Evolutionary conservation across 148 eudicot genomes (phyloP), one percentile per base, ranked within the genome.

Genomic region (Silene latifolia): DNA sequence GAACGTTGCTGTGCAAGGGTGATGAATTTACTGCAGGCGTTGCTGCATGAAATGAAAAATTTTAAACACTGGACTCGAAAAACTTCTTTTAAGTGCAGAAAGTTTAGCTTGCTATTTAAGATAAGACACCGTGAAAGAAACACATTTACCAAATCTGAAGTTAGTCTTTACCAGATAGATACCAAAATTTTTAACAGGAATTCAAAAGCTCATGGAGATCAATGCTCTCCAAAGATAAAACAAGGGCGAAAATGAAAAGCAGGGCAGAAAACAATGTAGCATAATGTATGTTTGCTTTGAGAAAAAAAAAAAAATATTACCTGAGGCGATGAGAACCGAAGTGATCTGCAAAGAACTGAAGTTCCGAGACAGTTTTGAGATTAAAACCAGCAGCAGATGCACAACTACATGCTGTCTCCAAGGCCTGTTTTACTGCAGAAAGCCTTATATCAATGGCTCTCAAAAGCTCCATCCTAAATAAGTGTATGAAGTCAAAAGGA

Each of bases 361-460:
- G 93, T 77, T 89, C 96, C 7, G 84, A 81, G 63, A 90, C 86
- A 8, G 89, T 83, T 67, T 80, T 85, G 47, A 77, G 88, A 76
- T 84, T 83, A 48, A 90, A 92, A 78, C 98, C 96, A 84, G 98
- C 97, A 80, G 89, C 86, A 44, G 83, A 85, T 63, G 97, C 93
- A 77, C 84, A 86, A 83, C 66, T 53, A 73, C 86, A 90, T 63
- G 97, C 89, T 35, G 87, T 73, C 27, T 85, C 74, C 74, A 89
- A 84, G 83, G 92, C 96, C 85, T 92, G 89, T 73, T 81, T 76
- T 71, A 88, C 92, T 13, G 97, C 87, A 76, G 42, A 71, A 63
- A 95, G 91, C 84, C 98, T 77, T 72, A 90, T 87, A 84, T 95
- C 97, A 80, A 95, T 89, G 71, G 92, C 92, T 82, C 90, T 87